A percentile compares a stretch with the other conserved stretches of the same genome.
These are phyloP conservation scores for Dactylonectria estremocensis DNA, from an alignment of 2,329 filamentous ascomycete species.

Conservation along the genomic window DNA sequence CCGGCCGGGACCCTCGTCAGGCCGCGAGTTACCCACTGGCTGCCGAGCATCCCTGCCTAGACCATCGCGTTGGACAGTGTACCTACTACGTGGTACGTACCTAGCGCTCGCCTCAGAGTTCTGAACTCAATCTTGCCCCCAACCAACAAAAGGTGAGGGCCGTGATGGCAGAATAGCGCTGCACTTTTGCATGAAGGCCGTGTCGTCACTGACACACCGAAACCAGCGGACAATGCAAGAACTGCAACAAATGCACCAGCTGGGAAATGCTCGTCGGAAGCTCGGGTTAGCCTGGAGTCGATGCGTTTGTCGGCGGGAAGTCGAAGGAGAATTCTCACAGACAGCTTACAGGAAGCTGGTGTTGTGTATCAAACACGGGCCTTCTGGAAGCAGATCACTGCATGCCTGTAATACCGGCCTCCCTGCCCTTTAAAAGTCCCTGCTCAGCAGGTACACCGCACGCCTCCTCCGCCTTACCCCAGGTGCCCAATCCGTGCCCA, in stretches of 20 bases:
- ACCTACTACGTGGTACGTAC: too few species aligned
- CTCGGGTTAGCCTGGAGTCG: conserved; percentile 24
- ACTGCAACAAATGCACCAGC: conserved; percentile 10
- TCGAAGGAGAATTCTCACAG: conserved; percentile 21
- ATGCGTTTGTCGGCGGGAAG: conserved; percentile 17
- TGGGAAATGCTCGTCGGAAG: conserved; percentile 14
- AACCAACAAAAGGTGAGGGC: conserved; percentile 26
- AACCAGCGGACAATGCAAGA: conserved; percentile 29
- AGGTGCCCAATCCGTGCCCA: conserved; percentile 44
- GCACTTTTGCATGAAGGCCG: conserved; percentile 27
- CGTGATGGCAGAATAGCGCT: conserved; percentile 7
- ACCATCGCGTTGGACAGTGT: conserved; percentile 30
- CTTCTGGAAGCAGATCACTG: conserved; percentile 44
- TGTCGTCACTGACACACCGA: conserved; percentile 22
- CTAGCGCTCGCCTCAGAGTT: conserved; percentile 38
- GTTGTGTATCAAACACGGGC: conserved; percentile 33
- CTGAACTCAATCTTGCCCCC: conserved; percentile 38
- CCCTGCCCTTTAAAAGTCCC: conserved; percentile 37
- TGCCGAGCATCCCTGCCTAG: conserved; percentile 38
- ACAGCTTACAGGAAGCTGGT: conserved; percentile 13
- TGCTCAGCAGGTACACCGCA: conserved; percentile 12
- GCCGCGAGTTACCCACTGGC: conserved; percentile 29
- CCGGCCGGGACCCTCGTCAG: conserved; percentile 37
- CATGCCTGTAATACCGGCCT: conserved; percentile 39
- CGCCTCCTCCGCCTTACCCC: conserved; percentile 47